These are phyloP conservation scores for Lycium barbarum DNA, from an alignment of 257 asterid species.

Conservation along the genomic window DNA sequence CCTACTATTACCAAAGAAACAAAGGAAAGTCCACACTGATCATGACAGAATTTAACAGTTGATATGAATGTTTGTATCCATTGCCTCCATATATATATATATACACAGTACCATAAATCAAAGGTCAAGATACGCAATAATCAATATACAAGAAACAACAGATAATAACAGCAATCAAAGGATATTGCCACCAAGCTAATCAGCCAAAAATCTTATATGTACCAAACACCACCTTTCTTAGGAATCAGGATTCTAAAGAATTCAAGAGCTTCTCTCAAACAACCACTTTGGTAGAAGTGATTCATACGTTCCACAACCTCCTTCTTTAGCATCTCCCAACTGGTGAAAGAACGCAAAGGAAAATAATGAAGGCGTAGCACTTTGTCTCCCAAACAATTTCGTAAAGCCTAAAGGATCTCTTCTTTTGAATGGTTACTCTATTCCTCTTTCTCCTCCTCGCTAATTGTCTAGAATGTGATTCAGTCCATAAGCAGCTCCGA, in stretches of 20 bases:
- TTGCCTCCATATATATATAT: not conserved
- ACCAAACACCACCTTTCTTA: not conserved
- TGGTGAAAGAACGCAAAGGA: slow-evolving; percentile 1
- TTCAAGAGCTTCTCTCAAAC: not conserved
- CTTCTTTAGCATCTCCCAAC: not conserved
- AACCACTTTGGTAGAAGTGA: not conserved
- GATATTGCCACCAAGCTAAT: not conserved
- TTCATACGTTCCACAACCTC: not conserved
- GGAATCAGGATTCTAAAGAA: not conserved
- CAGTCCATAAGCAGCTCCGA: too few species aligned
- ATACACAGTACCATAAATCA: too few species aligned
- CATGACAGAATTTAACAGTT: not conserved
- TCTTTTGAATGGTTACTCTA: slow-evolving; percentile 5
- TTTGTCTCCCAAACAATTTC: slow-evolving; percentile 3
- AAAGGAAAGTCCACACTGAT: not conserved
- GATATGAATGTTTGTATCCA: not conserved
- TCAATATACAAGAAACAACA: too few species aligned
- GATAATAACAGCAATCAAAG: too few species aligned
- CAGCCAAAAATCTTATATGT: not conserved
- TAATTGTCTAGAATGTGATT: slow-evolving; percentile 13
- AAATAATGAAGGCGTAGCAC: not conserved
- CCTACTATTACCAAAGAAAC: too few species aligned
- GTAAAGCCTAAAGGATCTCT: not conserved
- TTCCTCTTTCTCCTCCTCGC: slow-evolving; percentile 4
- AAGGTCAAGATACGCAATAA: too few species aligned